Evolutionary conservation across 495 filamentous ascomycete genomes (phyloP), one percentile per base, ranked within the genome.

Genomic region (Penicillium longicatenatum): DNA sequence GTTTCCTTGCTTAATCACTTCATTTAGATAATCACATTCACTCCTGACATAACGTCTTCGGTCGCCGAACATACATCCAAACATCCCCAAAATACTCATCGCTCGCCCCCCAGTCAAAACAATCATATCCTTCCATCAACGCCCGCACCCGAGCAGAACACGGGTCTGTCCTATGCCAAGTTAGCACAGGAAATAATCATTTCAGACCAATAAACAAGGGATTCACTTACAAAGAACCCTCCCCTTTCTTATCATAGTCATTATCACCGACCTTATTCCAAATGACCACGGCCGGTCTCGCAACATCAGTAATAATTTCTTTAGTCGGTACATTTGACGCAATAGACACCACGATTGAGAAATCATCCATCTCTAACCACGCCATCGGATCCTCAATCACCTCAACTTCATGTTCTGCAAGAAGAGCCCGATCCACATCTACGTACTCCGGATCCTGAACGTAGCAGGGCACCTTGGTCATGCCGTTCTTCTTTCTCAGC

Each of bases 251-350:
- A 24, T 54, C 52, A 21, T 54, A 54, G 17, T 54, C 26, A n/a
- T 54, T 16, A 26, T 45, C 22, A 0, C 26, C 41, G 6, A 54
- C 41, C 7, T 41, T 22, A 3, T 45, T 12, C 37, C 52, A 54
- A n/a, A 54, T 54, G 6, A 76, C 58, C 5, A 70, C 60, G 0
- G 58, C 67, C 3, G 74, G 73, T 6, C 70, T 63, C 35, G 66
- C 57, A 43, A 75, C 57, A 20, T 77, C 70, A 12, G 65, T 50
- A 14, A 73, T 53, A 24, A 77, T 68, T 39, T 76, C 65, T 29
- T 69, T 64, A 0, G 68, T 65, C 0, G 74, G 71, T 4, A 68
- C 60, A 50, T 75, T 65, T 0, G 67, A 53, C 3, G 35, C 11
- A 37, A 69, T 57, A 3, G 66, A 71, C 30, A 76, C 51, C 6